These are phyloP conservation scores for Omphalotus guepiniiformis DNA, from an alignment of 768 basidiomycete species.

Conservation along the genomic window DNA sequence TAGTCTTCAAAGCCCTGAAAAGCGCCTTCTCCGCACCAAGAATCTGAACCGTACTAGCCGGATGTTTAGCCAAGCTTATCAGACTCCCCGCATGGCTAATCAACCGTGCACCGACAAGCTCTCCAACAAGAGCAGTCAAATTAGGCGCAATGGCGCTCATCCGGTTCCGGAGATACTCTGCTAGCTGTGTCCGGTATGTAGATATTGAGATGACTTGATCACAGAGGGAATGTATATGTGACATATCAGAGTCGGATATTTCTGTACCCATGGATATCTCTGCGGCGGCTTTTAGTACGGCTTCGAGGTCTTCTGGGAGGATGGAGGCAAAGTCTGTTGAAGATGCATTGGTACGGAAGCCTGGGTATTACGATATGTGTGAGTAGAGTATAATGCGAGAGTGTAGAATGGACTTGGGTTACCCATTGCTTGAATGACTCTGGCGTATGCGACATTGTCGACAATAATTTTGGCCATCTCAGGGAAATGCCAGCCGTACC, in stretches of 20 bases:
- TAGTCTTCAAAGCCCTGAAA: conserved; percentile 96
- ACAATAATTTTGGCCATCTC: conserved; percentile 98
- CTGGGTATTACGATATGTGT: no score
- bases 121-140: conserved; percentile 87
- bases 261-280: conserved; percentile 99
- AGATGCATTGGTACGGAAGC: conserved; percentile 92
- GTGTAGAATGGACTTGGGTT: conserved; percentile 18
- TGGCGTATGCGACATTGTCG: conserved; percentile 97
- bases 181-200: conserved; percentile 89
- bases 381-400: neutral
- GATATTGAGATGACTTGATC: conserved; percentile 98
- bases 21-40: conserved; percentile 97
- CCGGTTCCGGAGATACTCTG: conserved; percentile 94
- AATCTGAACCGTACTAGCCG: conserved; percentile 97
- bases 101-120: conserved; percentile 86
- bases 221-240: conserved; percentile 95
- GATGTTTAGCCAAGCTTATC: conserved; percentile 96
- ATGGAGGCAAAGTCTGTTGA: conserved; percentile 83
- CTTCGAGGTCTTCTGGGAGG: conserved; percentile 97
- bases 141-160: conserved; percentile 99
- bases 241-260: conserved; percentile 93
- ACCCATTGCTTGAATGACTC: conserved; percentile 91
- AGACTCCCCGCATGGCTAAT: conserved; percentile 96
- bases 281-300: conserved; percentile 89
- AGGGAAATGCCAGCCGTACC: conserved; percentile 99